phyloP scores from a whole-genome alignment of 306 rosid genomes.

The Gillenia trifoliata region DNA sequence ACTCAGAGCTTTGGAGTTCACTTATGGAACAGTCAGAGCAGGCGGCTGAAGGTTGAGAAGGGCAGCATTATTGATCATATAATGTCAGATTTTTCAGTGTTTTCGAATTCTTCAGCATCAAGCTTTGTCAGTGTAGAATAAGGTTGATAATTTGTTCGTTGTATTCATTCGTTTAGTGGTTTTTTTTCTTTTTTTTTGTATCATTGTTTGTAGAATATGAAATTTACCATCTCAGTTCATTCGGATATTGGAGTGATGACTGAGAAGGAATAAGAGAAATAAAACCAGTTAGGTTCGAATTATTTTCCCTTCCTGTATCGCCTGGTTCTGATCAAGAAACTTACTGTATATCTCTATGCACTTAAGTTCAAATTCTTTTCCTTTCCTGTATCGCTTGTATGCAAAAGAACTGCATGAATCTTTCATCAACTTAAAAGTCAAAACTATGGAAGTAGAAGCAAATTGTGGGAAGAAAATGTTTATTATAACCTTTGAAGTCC shows the following conservation, averaged over 20 bases:
- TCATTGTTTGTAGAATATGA: slow-evolving; percentile 8
- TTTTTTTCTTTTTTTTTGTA: too few relatives aligned
- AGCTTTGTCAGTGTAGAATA: slow-evolving; percentile 26
- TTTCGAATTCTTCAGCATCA: slow-evolving; percentile 41
- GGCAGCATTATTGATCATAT: slow-evolving; percentile 73
- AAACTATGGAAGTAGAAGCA: background rate
- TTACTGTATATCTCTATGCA: too few relatives aligned
- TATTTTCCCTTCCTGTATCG: too few relatives aligned
- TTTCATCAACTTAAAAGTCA: background rate
- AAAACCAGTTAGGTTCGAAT: too few relatives aligned
- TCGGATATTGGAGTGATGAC: background rate
- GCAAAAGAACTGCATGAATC: background rate
- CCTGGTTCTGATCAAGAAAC: background rate
- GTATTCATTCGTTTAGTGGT: background rate
- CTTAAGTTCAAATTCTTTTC: background rate
- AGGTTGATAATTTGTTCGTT: slow-evolving; percentile 7
- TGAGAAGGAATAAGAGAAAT: background rate
- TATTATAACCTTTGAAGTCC: background rate
- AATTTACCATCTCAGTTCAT: slow-evolving; percentile 9
- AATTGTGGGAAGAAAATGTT: background rate
- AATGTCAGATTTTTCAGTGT: slow-evolving; percentile 41
- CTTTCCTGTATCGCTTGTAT: background rate
- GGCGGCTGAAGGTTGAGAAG: slow-evolving; percentile 44
- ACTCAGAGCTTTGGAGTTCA: slow-evolving; percentile 64
- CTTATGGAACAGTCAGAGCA: slow-evolving; percentile 79